These are phyloP conservation scores for Magnaporthales sp. DNA, from an alignment of 2,329 filamentous ascomycete genomes.

Conservation along the genomic window DNA sequence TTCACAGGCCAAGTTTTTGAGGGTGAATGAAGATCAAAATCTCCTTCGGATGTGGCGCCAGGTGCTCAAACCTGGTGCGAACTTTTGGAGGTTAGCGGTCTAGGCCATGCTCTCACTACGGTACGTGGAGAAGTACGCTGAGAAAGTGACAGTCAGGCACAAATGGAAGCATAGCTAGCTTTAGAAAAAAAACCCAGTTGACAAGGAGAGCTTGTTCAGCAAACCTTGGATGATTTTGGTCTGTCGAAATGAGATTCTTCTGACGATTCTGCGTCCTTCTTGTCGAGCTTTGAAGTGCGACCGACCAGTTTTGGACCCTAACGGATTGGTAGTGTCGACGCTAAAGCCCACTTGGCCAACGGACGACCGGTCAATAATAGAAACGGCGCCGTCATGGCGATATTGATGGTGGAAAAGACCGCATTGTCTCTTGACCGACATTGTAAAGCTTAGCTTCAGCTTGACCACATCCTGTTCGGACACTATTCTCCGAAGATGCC, in stretches of 20 bases:
- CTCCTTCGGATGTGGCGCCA: neutral
- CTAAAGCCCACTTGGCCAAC: neutral
- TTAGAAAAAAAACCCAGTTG: neutral
- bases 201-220: neutral
- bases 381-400: neutral
- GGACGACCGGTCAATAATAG: neutral
- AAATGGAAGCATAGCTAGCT: neutral
- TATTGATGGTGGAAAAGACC: neutral
- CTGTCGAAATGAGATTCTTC: neutral
- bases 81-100: neutral
- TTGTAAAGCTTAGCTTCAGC: neutral
- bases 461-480: neutral
- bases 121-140: neutral
- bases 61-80: neutral
- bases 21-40: neutral
- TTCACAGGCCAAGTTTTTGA: neutral
- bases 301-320: neutral
- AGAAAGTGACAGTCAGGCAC: neutral
- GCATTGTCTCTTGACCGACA: neutral
- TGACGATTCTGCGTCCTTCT: neutral
- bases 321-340: neutral
- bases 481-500: neutral
- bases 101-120: neutral
- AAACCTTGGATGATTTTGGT: neutral
- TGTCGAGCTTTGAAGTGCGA: neutral